Evolutionary conservation across 2,329 filamentous ascomycete species (phyloP).

Genomic region (Lomentospora prolificans): DNA sequence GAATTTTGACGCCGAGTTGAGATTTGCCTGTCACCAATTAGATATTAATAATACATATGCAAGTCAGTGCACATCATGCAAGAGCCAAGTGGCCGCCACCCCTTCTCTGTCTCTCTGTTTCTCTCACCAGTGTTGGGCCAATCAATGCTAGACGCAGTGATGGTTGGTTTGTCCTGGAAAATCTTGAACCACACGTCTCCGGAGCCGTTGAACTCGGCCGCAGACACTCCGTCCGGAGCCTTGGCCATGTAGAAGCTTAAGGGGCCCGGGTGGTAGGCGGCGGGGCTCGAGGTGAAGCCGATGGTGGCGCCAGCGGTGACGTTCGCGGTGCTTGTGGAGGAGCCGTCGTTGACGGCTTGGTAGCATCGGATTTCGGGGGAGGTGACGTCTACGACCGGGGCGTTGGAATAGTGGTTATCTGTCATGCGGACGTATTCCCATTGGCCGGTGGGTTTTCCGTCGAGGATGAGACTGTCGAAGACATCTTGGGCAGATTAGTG

Average conservation of each 20-base stretch:
- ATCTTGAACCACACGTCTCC: constrained; percentile 29
- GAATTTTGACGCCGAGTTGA: constrained; percentile 29
- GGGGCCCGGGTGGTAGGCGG: constrained; percentile 28
- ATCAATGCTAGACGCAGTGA: constrained; percentile 6
- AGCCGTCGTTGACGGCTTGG: constrained; percentile 8
- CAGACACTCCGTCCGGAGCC: constrained; percentile 22
- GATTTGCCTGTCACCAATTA: constrained; percentile 19
- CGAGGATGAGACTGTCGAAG: not conserved
- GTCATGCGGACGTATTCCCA: constrained; percentile 16
- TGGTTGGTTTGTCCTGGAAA: constrained; percentile 16
- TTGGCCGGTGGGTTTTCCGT: not conserved
- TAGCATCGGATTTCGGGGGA: constrained; percentile 20
- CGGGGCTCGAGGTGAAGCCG: constrained; percentile 26
- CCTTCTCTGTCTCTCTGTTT: no score
- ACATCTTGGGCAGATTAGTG: not conserved
- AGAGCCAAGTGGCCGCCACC: no score
- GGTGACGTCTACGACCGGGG: constrained; percentile 16
- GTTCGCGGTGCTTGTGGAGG: constrained; percentile 12
- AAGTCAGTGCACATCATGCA: no score
- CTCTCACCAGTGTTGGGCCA: constrained; percentile 9
- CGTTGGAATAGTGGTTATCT: constrained; percentile 16
- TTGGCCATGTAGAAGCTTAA: constrained; percentile 26
- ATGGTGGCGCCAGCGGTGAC: constrained; percentile 28
- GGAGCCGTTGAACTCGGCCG: constrained; percentile 21
- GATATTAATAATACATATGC: no score